Conservation (phyloP, 495 filamentous ascomycete species). For the Xylaria intraflava region DNA sequence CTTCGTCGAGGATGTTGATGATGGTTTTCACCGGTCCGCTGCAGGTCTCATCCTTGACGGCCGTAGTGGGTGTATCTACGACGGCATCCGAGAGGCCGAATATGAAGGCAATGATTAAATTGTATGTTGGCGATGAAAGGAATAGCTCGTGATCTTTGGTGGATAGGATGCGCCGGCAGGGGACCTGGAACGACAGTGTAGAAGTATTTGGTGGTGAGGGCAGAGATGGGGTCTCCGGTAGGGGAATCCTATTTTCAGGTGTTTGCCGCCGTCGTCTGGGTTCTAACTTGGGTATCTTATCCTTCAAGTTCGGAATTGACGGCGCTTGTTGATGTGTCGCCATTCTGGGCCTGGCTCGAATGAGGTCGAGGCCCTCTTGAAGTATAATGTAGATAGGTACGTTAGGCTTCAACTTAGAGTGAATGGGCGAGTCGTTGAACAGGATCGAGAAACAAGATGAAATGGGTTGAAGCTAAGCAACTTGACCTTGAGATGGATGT, state of each 20-base stretch:
- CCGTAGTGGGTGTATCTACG: constrained; percentile 64
- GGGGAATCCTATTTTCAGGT: constrained; percentile 51
- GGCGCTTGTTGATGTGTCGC: constrained; percentile 23
- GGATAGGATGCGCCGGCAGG: constrained; percentile 73
- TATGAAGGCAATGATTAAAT: constrained; percentile 72
- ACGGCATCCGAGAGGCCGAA: constrained; percentile 82
- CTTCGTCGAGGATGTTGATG: constrained; percentile 60
- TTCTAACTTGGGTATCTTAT: constrained; percentile 62
- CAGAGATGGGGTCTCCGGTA: constrained; percentile 65
- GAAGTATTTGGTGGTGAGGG: constrained; percentile 62
- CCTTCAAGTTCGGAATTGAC: constrained; percentile 51
- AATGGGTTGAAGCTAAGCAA: not conserved
- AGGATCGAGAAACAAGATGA: not conserved
- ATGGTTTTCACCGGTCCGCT: constrained; percentile 56
- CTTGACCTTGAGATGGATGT: not conserved
- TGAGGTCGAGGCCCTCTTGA: not conserved
- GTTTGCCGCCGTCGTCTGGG: constrained; percentile 53
- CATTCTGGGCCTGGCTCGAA: constrained; percentile 2
- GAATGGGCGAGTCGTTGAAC: not conserved
- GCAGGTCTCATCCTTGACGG: constrained; percentile 47
- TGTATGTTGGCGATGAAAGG: constrained; percentile 68
- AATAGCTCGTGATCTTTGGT: constrained; percentile 74
- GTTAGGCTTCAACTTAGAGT: not conserved
- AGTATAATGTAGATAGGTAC: not conserved
- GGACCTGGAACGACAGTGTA: constrained; percentile 55